Conservation (phyloP, 257 asterid genomes). For the Phtheirospermum japonicum region DNA sequence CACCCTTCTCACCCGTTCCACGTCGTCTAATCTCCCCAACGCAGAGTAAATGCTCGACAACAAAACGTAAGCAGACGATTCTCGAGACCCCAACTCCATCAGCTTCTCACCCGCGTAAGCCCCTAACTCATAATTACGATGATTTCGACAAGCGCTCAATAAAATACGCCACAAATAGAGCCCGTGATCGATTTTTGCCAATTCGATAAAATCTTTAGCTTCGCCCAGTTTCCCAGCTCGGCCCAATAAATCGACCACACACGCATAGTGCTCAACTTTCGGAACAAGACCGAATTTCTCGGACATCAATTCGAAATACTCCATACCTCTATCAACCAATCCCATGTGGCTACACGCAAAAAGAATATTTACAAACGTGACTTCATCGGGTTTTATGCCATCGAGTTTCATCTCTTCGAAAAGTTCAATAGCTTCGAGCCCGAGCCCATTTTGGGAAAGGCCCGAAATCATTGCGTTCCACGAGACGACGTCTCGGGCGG, state of each 20-base stretch:
- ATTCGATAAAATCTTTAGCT: slow-evolving; percentile 71
- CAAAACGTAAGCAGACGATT: slow-evolving; percentile 80
- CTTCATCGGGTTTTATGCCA: slow-evolving; percentile 58
- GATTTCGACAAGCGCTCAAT: slow-evolving; percentile 69
- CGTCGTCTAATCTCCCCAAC: slow-evolving; percentile 57
- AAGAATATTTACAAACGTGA: slow-evolving; percentile 69
- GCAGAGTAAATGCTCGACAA: slow-evolving; percentile 78
- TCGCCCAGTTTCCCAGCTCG: slow-evolving; percentile 80
- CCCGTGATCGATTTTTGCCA: slow-evolving; percentile 60
- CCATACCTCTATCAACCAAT: slow-evolving; percentile 62
- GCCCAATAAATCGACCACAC: slow-evolving; percentile 84
- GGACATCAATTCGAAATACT: slow-evolving; percentile 55
- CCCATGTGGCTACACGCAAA: slow-evolving; percentile 94
- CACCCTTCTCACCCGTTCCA: slow-evolving; percentile 60
- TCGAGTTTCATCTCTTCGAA: slow-evolving; percentile 68
- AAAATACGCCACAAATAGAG: slow-evolving; percentile 78
- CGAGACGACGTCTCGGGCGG: slow-evolving; percentile 65
- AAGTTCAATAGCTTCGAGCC: slow-evolving; percentile 65
- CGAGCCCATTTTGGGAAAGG: slow-evolving; percentile 77
- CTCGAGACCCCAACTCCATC: slow-evolving; percentile 68
- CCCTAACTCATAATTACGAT: slow-evolving; percentile 68
- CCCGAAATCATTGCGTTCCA: slow-evolving; percentile 96
- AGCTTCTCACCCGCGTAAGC: slow-evolving; percentile 85
- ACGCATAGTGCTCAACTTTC: slow-evolving; percentile 69
- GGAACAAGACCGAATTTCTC: slow-evolving; percentile 50